Conservation (phyloP, 352 stramenopile genomes). For the Poterioochromonas sp. region DNA sequence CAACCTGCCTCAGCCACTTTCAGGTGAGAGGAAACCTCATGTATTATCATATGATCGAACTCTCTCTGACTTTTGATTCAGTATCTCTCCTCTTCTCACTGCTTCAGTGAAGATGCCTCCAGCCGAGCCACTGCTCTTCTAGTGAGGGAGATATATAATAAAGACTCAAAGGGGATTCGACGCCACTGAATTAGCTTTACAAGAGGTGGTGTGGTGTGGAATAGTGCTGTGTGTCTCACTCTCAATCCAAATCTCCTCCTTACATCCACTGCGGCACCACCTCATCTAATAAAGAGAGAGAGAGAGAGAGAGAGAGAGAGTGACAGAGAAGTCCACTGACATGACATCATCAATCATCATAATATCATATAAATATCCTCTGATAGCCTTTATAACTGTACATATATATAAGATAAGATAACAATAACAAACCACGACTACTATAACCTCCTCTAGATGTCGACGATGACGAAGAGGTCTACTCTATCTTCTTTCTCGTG, state of each 20-base stretch:
- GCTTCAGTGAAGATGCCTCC: constrained; percentile 8
- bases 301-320: too few relatives aligned
- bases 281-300: too few relatives aligned
- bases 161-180: too few relatives aligned
- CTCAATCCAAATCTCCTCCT: not conserved
- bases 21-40: not conserved
- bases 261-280: not conserved
- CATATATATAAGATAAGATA: too few relatives aligned
- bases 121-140: not conserved
- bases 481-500: constrained; percentile 39
- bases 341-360: too few relatives aligned
- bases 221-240: not conserved
- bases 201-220: not conserved
- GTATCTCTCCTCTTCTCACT: not conserved
- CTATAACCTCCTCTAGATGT: too few relatives aligned
- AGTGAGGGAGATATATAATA: constrained; percentile 31
- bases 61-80: not conserved
- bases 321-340: too few relatives aligned
- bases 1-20: not conserved
- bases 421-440: too few relatives aligned
- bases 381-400: too few relatives aligned
- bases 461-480: constrained; percentile 52
- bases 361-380: too few relatives aligned
- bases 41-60: not conserved
- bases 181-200: not conserved